Base-by-base conservation (phyloP, 345 rosid genomes). In the Euphorbia lathyris region DNA sequence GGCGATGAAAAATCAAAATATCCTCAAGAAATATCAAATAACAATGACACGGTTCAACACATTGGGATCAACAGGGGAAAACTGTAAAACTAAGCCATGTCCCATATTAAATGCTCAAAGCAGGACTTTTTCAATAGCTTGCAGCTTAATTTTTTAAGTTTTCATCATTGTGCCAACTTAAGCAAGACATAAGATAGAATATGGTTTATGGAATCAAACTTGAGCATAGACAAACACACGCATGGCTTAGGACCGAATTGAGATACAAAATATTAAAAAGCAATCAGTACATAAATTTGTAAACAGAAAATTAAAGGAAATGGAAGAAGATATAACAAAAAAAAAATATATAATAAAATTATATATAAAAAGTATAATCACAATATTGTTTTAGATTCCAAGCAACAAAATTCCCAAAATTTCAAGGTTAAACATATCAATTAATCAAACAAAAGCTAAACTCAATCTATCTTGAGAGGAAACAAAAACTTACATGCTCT, bases 401-500 rank as follows among this genome's bases (percentile, higher is more conserved):
- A 25, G 30, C 5, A 17, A 47, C 3, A 12, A 56, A 12, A 56
- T 26, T 56, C 25, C 17, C 32, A 16, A 0, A 16, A 5, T 29
- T 57, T 12, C 60, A 26, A 57, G 60, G 29, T 25, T 57, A 3
- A 42, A 42, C 47, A 9, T 12, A 32, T 2, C 8, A 42, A n/a
- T n/a, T n/a, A n/a, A n/a, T n/a, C n/a, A n/a, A n/a, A n/a, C n/a
- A n/a, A n/a, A n/a, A n/a, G n/a, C n/a, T n/a, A n/a, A n/a, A n/a
- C n/a, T n/a, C n/a, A n/a, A n/a, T n/a, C n/a, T n/a, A n/a, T n/a
- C 13, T 13, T 7, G 47, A 42, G 47, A 13, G 32, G 43, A 34
- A 59, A 73, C 34, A 42, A 51, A 14, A 27, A 85, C 89, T 84
- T 59, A 91, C 98, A 38, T 95, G 97, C 79, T 92, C 97, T 71